Conservation (phyloP, 495 filamentous ascomycete genomes). For the Trichoderma erinaceum region DNA sequence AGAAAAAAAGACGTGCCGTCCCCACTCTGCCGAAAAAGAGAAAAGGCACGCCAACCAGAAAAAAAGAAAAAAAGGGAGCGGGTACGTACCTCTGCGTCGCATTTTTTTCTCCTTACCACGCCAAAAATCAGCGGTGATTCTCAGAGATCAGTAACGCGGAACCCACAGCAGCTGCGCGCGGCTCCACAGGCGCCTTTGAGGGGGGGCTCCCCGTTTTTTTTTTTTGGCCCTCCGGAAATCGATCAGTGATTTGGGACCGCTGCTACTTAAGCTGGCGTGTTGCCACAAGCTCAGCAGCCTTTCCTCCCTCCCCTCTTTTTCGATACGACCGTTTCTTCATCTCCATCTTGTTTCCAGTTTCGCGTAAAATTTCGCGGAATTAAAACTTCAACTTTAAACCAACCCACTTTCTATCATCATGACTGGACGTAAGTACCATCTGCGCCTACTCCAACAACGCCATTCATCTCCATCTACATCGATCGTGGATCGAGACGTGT, state of each 20-base stretch:
- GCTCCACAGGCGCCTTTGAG: not conserved
- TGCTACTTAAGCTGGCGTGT: conserved; percentile 16
- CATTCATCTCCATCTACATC: not conserved
- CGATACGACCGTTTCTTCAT: conserved; percentile 39
- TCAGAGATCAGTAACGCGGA: not conserved
- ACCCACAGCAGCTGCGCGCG: not conserved
- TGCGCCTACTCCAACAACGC: not conserved
- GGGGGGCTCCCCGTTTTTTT: not conserved
- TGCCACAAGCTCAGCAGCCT: not conserved
- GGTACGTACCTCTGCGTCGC: too few species aligned
- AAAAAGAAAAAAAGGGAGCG: too few species aligned
- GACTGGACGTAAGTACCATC: conserved; percentile 86
- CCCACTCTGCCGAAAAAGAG: too few species aligned
- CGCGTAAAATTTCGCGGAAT: not conserved
- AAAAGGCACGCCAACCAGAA: too few species aligned
- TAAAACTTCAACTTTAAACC: conserved; percentile 25
- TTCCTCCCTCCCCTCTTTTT: conserved; percentile 12
- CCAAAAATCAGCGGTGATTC: not conserved
- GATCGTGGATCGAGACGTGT: too few species aligned
- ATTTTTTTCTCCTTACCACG: too few species aligned
- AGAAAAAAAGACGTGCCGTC: too few species aligned
- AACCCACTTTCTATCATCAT: conserved; percentile 47
- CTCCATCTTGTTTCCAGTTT: conserved; percentile 23
- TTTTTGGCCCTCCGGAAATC: not conserved
- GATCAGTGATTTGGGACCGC: conserved; percentile 15